Percentiles rank a stretch among this genome's conserved stretches.
phyloP scores from a whole-genome alignment of 257 asterid genomes.

The Solanum virginianum region DNA sequence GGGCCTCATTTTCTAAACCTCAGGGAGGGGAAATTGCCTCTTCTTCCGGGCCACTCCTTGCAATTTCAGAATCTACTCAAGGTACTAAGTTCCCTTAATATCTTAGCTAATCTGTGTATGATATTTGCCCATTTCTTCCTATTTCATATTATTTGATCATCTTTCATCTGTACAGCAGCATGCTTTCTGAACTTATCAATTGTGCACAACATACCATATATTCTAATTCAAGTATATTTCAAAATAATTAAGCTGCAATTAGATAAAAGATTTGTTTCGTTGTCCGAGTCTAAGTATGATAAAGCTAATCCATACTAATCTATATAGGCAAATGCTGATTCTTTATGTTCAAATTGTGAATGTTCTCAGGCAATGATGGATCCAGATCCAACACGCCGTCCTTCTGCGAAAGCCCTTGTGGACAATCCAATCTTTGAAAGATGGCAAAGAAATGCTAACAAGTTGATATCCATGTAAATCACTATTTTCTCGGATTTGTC shows the following conservation, averaged over 20 bases:
- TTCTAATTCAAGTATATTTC: not conserved
- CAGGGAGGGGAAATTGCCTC: slow-evolving; percentile 78
- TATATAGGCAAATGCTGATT: not conserved
- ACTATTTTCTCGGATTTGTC: not conserved
- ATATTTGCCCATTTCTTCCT: not conserved
- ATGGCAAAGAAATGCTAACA: slow-evolving; percentile 10
- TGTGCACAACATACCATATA: not conserved
- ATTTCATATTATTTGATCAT: not conserved
- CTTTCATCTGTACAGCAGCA: not conserved
- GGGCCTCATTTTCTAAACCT: slow-evolving; percentile 68
- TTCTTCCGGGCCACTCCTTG: slow-evolving; percentile 84
- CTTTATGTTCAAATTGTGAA: not conserved
- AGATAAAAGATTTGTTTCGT: not conserved
- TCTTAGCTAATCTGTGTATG: not conserved
- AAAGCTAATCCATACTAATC: not conserved
- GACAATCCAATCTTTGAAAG: slow-evolving; percentile 49
- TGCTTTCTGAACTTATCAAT: not conserved
- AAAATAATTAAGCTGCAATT: not conserved
- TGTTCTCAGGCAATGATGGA: slow-evolving; percentile 71
- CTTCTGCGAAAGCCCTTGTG: slow-evolving; percentile 59
- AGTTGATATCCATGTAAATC: not conserved
- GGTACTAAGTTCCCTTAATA: slow-evolving; percentile 22
- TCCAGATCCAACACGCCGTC: slow-evolving; percentile 65
- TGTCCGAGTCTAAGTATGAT: not conserved
- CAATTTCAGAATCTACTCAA: slow-evolving; percentile 83